phyloP scores from a whole-genome alignment of 23 red algal species.

The Cyanidioschyzon merolae region DNA sequence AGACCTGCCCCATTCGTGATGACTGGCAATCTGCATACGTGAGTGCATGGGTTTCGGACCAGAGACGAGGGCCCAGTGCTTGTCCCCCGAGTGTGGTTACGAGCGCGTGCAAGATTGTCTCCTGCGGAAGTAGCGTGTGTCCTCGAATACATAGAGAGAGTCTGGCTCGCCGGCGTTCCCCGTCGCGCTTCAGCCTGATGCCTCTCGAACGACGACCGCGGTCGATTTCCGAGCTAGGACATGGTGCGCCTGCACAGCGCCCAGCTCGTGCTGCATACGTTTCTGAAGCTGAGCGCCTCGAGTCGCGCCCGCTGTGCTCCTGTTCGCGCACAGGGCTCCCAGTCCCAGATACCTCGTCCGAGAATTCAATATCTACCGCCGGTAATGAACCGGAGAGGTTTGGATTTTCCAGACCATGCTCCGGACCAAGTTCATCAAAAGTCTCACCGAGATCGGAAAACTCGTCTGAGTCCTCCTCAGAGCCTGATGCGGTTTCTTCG shows the following conservation, averaged over 20 bases:
- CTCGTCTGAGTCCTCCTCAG: constrained; percentile 24
- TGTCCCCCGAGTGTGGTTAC: background rate
- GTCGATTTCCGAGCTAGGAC: background rate
- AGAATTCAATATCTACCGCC: constrained; percentile 30
- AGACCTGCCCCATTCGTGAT: background rate
- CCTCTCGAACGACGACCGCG: background rate
- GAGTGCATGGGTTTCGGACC: constrained; percentile 56
- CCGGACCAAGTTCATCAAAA: constrained; percentile 23
- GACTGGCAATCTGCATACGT: constrained; percentile 13
- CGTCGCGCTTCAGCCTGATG: background rate
- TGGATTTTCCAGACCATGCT: constrained; percentile 37
- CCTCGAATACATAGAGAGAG: constrained; percentile 34
- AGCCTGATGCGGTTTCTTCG: constrained; percentile 31
- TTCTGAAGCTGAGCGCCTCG: background rate
- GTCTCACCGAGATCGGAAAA: background rate
- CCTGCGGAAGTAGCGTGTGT: constrained; percentile 26
- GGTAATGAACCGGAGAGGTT: constrained; percentile 40
- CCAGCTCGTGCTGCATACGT: constrained; percentile 13
- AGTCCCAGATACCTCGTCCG: background rate
- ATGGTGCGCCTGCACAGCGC: background rate
- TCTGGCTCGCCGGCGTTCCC: background rate
- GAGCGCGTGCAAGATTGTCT: constrained; percentile 58
- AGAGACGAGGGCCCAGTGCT: constrained; percentile 32
- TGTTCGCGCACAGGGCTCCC: background rate
- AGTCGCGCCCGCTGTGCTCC: background rate